Evolutionary conservation across 495 filamentous ascomycete genomes (phyloP).

Genomic region (Glonium stellatum): DNA sequence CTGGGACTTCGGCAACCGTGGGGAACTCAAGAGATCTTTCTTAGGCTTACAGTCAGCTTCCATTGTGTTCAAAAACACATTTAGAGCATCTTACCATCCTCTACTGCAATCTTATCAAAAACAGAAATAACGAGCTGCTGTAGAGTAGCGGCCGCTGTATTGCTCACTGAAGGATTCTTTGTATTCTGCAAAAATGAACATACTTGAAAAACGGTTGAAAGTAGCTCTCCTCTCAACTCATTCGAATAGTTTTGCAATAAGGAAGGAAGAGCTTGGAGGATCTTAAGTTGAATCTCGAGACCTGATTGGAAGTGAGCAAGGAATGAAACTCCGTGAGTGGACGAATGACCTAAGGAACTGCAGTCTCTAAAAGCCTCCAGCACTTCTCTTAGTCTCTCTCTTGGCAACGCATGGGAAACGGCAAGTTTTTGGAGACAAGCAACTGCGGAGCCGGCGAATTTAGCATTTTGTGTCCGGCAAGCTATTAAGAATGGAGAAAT

Average conservation of each 20-base stretch:
- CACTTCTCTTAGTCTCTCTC: slow-evolving; percentile 67
- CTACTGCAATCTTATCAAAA: slow-evolving; percentile 80
- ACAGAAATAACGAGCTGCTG: slow-evolving; percentile 88
- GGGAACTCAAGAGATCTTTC: slow-evolving; percentile 46
- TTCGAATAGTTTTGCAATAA: slow-evolving; percentile 83
- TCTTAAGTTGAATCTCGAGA: slow-evolving; percentile 91
- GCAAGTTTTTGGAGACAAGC: slow-evolving; percentile 84
- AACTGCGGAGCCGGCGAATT: slow-evolving; percentile 77
- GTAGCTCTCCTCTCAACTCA: slow-evolving; percentile 70
- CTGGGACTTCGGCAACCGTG: slow-evolving; percentile 53
- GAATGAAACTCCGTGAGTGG: neutral
- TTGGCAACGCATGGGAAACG: slow-evolving; percentile 68
- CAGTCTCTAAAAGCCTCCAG: slow-evolving; percentile 81
- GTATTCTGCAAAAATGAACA: slow-evolving; percentile 83
- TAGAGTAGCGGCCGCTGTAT: slow-evolving; percentile 87
- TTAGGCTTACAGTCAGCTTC: slow-evolving; percentile 15
- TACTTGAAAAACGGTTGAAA: slow-evolving; percentile 76
- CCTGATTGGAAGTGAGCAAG: slow-evolving; percentile 39
- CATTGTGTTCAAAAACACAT: neutral
- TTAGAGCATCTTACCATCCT: slow-evolving; percentile 58
- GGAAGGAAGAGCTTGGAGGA: slow-evolving; percentile 87
- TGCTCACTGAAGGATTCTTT: slow-evolving; percentile 86
- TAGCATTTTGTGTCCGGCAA: slow-evolving; percentile 80
- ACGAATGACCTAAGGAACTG: slow-evolving; percentile 50
- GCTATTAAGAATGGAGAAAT: slow-evolving; percentile 89